Percentiles rank a stretch among this genome's conserved stretches.
Conservation (phyloP, 257 asterid genomes). For the Capsicum pubescens region DNA sequence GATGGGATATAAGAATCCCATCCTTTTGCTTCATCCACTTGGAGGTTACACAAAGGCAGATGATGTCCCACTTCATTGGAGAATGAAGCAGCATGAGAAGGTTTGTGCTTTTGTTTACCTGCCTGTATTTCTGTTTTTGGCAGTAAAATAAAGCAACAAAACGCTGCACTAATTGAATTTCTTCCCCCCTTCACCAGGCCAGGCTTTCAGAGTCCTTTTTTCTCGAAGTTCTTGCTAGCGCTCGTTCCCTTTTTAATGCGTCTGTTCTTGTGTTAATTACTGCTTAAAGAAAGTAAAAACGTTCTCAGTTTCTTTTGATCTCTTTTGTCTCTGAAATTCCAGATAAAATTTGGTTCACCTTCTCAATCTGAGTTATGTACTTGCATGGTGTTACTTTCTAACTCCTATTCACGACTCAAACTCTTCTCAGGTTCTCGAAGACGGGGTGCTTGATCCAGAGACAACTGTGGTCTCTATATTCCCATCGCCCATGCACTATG, state of each 20-base stretch:
- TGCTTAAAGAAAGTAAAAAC: neutral
- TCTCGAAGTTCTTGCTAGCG: neutral
- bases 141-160: neutral
- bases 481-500: slow-evolving; percentile 98
- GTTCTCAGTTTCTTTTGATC: neutral
- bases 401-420: neutral
- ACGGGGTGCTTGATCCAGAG: slow-evolving; percentile 88
- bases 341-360: neutral
- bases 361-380: neutral
- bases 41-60: slow-evolving; percentile 95
- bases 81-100: slow-evolving; percentile 98
- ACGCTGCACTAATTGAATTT: neutral
- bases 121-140: neutral
- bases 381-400: neutral
- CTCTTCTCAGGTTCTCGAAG: slow-evolving; percentile 75
- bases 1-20: slow-evolving; percentile 88
- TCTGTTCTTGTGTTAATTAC: neutral
- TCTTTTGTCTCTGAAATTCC: neutral
- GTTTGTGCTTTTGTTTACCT: slow-evolving; percentile 37
- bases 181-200: neutral
- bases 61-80: slow-evolving; percentile 89
- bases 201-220: neutral
- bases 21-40: slow-evolving; percentile 82
- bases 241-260: too few relatives aligned
- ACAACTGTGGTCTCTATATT: slow-evolving; percentile 94